Base-by-base conservation (phyloP, 306 rosid species). In the Notholithocarpus densiflorus region DNA sequence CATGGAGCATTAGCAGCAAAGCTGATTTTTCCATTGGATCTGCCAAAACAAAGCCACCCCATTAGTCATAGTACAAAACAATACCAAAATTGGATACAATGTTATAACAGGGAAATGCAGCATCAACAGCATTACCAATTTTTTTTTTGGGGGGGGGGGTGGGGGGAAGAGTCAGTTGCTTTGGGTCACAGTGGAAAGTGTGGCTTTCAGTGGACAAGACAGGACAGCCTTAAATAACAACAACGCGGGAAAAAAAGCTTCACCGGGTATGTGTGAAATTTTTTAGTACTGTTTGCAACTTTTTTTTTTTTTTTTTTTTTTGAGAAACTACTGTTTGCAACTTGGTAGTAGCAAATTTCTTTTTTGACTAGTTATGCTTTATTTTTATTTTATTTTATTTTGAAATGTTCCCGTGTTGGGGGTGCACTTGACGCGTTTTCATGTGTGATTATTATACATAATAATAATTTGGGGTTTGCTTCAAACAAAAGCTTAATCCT, bases 1-100 rank as follows among this genome's bases (percentile, higher is more conserved):
- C 26, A 37, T 23, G 81, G 54, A 83, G 24, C 45, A 40, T 40
- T 8, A 40, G 45, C 45, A 0, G 45, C 88, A 87, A 75, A 71
- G 73, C 77, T 65, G 77, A 79, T 65, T 81, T 84, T 76, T 82
- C 89, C 97, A 92, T 92, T 74, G 76, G 80, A 71, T 71, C 85
- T 71, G 78, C 86, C 87, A 84, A 80, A 37, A 11, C 23, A 74
- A 75, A 45, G 74, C 73, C 24, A 77, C 73, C 66, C 75, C 59
- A 37, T 53, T 10, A 66, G 71, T 5, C 54, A 51, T 3, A 27
- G 5, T 56, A 48, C 62, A 17, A 21, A 27, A 57, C 29, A 75
- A 71, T 11, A 27, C 32, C 17, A 45, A 11, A 53, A 56, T 40
- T 40, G 11, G 45, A 29, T 27, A 78, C 56, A 76, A 56, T 56